Evolutionary conservation across 257 asterid genomes (phyloP), one percentile per base, ranked within the genome.

Genomic region (Gynochthodes officinalis): DNA sequence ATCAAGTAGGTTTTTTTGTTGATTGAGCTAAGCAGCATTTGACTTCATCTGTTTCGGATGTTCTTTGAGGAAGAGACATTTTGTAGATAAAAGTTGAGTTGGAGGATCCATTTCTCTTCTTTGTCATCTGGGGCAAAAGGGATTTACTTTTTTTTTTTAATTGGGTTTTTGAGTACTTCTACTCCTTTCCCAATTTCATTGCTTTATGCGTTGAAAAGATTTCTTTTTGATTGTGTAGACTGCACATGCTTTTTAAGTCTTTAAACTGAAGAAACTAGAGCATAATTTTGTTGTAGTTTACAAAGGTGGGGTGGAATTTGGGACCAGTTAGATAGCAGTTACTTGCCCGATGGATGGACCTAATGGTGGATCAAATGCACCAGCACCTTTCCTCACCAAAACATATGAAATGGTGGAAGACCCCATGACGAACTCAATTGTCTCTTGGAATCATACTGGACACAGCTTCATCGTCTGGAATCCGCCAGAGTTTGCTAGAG

Each of bases 391-490:
- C 82, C 88, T 93, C 40, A n/a, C 81, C 59, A 93, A 93, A 77
- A 93, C 97, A 0, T 93, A 93, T 83, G 98, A 93, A 70, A 86
- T 93, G 87, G 91, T 93, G 71, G 97, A 89, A 52, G 96, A 91
- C 72, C 80, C 82, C 0, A 73, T 61, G 77, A 89, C 96, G 0
- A 70, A 84, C 64, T 76, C 82, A n/a, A 53, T 88, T 40, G 98
- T 93, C 70, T 91, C 97, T 9, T 93, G 98, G 98, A 88, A 79
- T 72, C 86, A 69, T 0, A 75, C 55, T 4, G 96, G 96, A 0
- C 84, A 42, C 23, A 93, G 96, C 73, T 90, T 93, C 55, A 85
- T 93, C 11, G 98, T 93, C 2, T 89, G 96, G 97, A 86, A 91
- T 79, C 98, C 98, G 2, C 96, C 94, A 0, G 96, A 89, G 71